Conservation (phyloP, 192 early-diverging fungal species). For the Rhizoclosmatium globosum region DNA sequence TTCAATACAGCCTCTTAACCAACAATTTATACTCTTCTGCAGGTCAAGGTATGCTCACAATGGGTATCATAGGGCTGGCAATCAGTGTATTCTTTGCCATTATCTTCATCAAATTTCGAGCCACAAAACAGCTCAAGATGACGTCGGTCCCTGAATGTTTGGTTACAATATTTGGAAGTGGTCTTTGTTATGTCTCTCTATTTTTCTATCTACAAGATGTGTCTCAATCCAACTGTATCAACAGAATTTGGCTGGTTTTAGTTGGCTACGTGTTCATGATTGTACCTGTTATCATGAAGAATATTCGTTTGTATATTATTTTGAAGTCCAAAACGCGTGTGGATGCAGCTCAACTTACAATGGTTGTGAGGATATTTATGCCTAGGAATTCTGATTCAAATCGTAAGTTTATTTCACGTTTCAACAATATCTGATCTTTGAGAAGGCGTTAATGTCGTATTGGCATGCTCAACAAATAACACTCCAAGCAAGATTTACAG, state of each 20-base stretch:
- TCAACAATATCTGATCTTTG: not conserved
- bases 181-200: not conserved
- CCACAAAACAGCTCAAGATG: not conserved
- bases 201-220: not conserved
- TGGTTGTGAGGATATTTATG: not conserved
- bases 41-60: not conserved
- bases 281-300: slow-evolving; percentile 7
- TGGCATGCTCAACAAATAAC: not conserved
- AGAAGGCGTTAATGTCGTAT: not conserved
- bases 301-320: not conserved
- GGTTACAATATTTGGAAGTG: not conserved
- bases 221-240: not conserved
- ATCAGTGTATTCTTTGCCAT: not conserved
- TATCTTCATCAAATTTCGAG: slow-evolving; percentile 2
- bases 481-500: not conserved
- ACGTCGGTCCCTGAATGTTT: slow-evolving; percentile 15
- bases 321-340: slow-evolving; percentile 10
- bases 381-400: not conserved
- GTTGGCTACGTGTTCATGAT: not conserved
- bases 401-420: not conserved
- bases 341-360: not conserved
- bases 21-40: not conserved
- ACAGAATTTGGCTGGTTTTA: not conserved
- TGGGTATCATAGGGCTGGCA: not conserved
- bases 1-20: no score